These are phyloP conservation scores for Fraxinus sp. DNA, from an alignment of 305 asterid genomes.

Conservation along the genomic window DNA sequence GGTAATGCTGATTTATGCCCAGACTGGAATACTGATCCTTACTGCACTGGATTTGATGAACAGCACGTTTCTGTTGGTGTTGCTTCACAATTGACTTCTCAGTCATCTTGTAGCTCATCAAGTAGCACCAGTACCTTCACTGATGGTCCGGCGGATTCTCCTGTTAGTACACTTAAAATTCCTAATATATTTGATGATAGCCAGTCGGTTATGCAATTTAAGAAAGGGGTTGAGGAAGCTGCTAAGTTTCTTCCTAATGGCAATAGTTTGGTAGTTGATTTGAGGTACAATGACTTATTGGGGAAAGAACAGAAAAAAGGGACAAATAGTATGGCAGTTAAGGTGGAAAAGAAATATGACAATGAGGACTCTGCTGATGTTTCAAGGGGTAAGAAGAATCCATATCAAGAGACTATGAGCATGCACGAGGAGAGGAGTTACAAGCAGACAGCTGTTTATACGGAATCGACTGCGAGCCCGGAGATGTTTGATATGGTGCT, in stretches of 20 bases:
- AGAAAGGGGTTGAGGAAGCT: slow-evolving; percentile 75
- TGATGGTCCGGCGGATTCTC: slow-evolving; percentile 61
- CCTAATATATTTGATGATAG: slow-evolving; percentile 62
- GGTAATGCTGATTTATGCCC: slow-evolving; percentile 35
- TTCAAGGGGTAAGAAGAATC: slow-evolving; percentile 61
- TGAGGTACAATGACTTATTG: slow-evolving; percentile 23
- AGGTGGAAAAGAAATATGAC: slow-evolving; percentile 34
- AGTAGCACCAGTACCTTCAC: slow-evolving; percentile 43
- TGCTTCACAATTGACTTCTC: slow-evolving; percentile 36
- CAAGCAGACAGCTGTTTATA: slow-evolving; percentile 68
- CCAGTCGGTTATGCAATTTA: slow-evolving; percentile 60
- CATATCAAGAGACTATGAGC: slow-evolving; percentile 33
- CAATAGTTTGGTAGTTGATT: slow-evolving; percentile 39
- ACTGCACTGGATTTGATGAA: slow-evolving; percentile 15
- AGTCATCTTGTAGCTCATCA: slow-evolving; percentile 48
- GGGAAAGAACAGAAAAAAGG: slow-evolving; percentile 27
- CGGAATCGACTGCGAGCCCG: slow-evolving; percentile 59
- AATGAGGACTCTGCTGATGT: slow-evolving; percentile 28
- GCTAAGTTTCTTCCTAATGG: slow-evolving; percentile 59
- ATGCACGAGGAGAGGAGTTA: slow-evolving; percentile 47
- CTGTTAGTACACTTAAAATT: slow-evolving; percentile 49
- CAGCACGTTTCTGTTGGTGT: slow-evolving; percentile 24
- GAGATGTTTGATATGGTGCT: slow-evolving; percentile 75
- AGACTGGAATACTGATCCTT: slow-evolving; percentile 36
- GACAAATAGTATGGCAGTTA: slow-evolving; percentile 25